Base-by-base conservation (phyloP, 352 stramenopile genomes). In the Phytopythium oedochilum region DNA sequence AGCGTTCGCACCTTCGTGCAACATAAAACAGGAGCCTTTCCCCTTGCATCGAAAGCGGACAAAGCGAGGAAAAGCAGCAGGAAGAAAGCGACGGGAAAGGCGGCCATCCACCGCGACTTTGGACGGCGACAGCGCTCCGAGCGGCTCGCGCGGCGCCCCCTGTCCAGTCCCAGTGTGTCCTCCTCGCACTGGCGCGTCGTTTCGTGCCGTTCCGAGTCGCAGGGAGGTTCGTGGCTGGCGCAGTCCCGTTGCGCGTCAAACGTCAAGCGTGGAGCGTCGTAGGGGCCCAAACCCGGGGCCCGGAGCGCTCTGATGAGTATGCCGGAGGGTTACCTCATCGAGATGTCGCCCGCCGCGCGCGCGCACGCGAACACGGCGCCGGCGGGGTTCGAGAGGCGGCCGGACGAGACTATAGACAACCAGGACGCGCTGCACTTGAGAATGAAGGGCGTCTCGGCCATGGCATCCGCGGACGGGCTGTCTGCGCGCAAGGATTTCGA, bases 1-100 rank as follows among this genome's bases (percentile, higher is more conserved):
- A 20, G 26, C 46, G 46, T 14, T 53, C 46, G 46, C n/a, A 53
- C 46, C 29, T 51, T 51, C 44, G 44, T 26, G 44, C 26, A 51
- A 51, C 44, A 51, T 51, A 51, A 36, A 45, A 34, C 44, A 8
- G 40, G 44, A 6, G 5, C 23, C 4, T 22, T 25, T 17, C 8
- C 8, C 44, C 15, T 29, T 28, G 39, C 28, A 45, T 45, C 34
- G 35, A 6, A 42, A 42, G 17, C 18, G 35, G 7, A 2, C 8
- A 9, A 42, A 22, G 35, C 17, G 35, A 22, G 18, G 22, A 42
- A 42, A 17, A 17, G 17, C 20, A 6, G 10, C 22, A 26, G 26
- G 3, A 14, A 50, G 25, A 18, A 35, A 28, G 20, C 22, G 20
- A 45, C 20, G 10, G 25, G n/a, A 45, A 45, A 26, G 8, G 39